Conservation (phyloP, 345 rosid genomes). For the Salix suchowensis region DNA sequence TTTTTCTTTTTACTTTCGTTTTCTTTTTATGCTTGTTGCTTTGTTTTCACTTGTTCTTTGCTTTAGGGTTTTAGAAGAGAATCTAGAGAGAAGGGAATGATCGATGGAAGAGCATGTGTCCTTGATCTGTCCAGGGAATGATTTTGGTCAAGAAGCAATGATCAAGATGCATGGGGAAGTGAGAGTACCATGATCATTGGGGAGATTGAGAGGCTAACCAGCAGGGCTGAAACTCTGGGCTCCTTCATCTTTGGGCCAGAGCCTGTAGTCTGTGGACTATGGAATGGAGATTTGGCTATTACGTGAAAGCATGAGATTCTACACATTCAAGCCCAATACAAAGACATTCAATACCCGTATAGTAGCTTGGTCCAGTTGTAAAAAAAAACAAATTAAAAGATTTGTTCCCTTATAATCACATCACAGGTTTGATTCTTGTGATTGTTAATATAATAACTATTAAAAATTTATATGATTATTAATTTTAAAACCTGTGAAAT, state of each 20-base stretch:
- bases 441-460: accelerated
- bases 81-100: not conserved
- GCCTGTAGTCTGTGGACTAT: no score
- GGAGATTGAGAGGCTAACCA: not conserved
- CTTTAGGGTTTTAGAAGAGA: not conserved
- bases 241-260: no score
- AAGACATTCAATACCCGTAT: no score
- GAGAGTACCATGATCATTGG: not conserved
- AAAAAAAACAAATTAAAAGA: no score
- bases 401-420: no score
- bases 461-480: accelerated
- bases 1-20: not conserved
- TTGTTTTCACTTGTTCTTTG: not conserved
- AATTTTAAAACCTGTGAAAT: no score
- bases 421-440: no score
- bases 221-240: not conserved
- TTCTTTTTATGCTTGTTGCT: not conserved
- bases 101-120: not conserved
- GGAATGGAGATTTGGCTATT: no score
- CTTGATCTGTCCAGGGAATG: not conserved
- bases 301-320: no score
- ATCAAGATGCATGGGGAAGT: not conserved
- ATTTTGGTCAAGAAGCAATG: not conserved
- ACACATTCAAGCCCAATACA: no score
- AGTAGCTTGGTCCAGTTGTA: no score